These are phyloP conservation scores for Cerrena zonata DNA, from an alignment of 1,284 basidiomycete species.

Conservation along the genomic window DNA sequence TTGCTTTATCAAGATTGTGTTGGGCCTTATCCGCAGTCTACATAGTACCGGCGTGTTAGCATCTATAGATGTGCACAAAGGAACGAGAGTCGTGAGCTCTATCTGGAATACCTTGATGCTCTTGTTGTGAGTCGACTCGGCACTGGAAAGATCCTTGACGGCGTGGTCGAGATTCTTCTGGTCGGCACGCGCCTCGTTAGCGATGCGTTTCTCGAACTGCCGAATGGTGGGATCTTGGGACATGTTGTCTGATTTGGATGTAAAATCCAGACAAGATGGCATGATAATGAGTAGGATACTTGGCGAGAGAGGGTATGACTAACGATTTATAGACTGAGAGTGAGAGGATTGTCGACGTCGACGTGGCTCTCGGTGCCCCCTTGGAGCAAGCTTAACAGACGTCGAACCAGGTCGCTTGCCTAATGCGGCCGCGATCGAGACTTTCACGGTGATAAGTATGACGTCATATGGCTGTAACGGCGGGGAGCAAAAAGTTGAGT, in stretches of 20 bases:
- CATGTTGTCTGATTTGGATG: conserved; percentile 9
- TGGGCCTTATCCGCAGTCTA: conserved; percentile 42
- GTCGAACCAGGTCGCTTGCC: too few relatives aligned
- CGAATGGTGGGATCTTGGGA: conserved; percentile 29
- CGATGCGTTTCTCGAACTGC: conserved; percentile 41
- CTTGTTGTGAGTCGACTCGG: conserved; percentile 42
- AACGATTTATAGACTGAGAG: too few relatives aligned
- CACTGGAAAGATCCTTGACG: conserved; percentile 40
- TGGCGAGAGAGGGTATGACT: too few relatives aligned
- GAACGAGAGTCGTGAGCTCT: background rate
- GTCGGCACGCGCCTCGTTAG: conserved; percentile 43
- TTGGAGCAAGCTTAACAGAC: too few relatives aligned
- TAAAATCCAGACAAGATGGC: too few relatives aligned
- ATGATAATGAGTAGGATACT: too few relatives aligned
- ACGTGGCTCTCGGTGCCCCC: background rate
- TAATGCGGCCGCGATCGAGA: too few relatives aligned
- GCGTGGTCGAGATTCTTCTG: conserved; percentile 39
- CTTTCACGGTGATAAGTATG: too few relatives aligned
- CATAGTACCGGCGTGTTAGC: background rate
- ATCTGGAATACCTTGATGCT: conserved; percentile 39
- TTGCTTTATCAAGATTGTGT: conserved; percentile 40
- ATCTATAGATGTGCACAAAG: background rate
- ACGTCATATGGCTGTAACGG: too few relatives aligned
- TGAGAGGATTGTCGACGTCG: background rate
- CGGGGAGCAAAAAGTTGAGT: too few relatives aligned